Conservation (phyloP, 768 basidiomycete genomes). For the Rhodosporidiobolus sp. region DNA sequence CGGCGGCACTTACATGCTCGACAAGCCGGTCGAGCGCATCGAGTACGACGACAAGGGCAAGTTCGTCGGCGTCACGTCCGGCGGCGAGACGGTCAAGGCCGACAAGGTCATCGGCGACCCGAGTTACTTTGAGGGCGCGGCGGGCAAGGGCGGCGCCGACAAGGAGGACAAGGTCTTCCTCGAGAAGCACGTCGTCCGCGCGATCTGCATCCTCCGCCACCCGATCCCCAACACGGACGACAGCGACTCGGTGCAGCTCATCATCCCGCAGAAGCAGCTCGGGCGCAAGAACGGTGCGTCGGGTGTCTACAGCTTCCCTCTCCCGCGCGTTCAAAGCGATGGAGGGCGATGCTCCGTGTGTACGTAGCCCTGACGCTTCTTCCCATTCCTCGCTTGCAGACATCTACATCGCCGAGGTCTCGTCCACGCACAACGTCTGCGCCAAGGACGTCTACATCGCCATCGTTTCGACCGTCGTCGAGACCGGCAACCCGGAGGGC, state of each 20-base stretch:
- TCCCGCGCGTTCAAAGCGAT: not conserved
- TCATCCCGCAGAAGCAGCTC: conserved; percentile 98
- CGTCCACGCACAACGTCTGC: conserved; percentile 94
- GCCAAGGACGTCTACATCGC: conserved; percentile 93
- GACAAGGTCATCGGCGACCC: conserved; percentile 98
- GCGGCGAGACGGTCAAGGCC: conserved; percentile 87
- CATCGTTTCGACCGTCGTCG: conserved; percentile 97
- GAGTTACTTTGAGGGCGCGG: conserved; percentile 75
- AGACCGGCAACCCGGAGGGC: conserved; percentile 83
- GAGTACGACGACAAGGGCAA: conserved; percentile 79
- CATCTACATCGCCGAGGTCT: conserved; percentile 98
- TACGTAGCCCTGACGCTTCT: not conserved
- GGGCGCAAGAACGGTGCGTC: conserved; percentile 78
- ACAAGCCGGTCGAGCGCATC: conserved; percentile 87
- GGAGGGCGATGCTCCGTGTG: not conserved
- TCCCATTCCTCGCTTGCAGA: conserved; percentile 55
- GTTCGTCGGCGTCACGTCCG: conserved; percentile 88
- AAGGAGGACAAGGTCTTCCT: conserved; percentile 68
- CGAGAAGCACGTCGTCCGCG: conserved; percentile 88
- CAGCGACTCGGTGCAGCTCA: conserved; percentile 90
- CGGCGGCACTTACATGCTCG: conserved; percentile 99
- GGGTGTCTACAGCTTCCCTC: conserved; percentile 50
- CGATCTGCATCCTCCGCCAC: conserved; percentile 97
- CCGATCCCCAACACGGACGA: conserved; percentile 97
- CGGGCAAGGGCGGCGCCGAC: conserved; percentile 57